Base-by-base conservation (phyloP, 2,329 filamentous ascomycete species). In the Fusarium pseudonygamai region DNA sequence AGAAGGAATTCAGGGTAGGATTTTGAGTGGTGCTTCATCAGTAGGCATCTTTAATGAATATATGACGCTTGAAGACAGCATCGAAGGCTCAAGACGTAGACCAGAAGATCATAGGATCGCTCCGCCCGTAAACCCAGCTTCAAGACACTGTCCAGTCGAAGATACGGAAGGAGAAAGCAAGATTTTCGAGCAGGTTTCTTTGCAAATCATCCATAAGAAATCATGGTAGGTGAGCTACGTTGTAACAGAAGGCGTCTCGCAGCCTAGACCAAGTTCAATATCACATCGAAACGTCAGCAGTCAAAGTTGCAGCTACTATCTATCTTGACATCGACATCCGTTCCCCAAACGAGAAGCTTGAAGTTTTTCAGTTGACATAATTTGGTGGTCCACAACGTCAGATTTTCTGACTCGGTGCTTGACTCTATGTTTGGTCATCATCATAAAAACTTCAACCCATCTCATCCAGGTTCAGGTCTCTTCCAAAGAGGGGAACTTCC, bases 381-480 rank as follows among this genome's bases (percentile, higher is more conserved):
- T 78, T 71, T 79, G 73, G 67, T 78, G 39, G 66, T 82, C 80
- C 74, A 74, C 80, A 82, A 74, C 68, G 80, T 69, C 79, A 77
- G 72, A 73, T 70, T 64, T 72, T 75, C 77, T 53, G 77, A 89
- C 90, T 97, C 93, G 93, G 95, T 94, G 95, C 95, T 98, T 98
- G 95, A 98, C 95, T 98, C 95, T 82, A 80, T 64, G 97, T 95
- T 95, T 92, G 87, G 87, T 92, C 90, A 90, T 97, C 95, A 97
- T 98, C 95, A 97, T 88, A 78, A 74, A 85, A 89, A 88, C 89
- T 93, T 90, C 84, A 86, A 69, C 67, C 68, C 69, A 61, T 75
- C 69, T 71, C 60, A 40, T 66, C 52, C 30, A 47, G 57, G 43
- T 39, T 71, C 60, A 52, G 68, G 67, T 72, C 73, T 70, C 66